phyloP scores from a whole-genome alignment of 805 yeast species.

The Vanderwaltozyma verrucispora region DNA sequence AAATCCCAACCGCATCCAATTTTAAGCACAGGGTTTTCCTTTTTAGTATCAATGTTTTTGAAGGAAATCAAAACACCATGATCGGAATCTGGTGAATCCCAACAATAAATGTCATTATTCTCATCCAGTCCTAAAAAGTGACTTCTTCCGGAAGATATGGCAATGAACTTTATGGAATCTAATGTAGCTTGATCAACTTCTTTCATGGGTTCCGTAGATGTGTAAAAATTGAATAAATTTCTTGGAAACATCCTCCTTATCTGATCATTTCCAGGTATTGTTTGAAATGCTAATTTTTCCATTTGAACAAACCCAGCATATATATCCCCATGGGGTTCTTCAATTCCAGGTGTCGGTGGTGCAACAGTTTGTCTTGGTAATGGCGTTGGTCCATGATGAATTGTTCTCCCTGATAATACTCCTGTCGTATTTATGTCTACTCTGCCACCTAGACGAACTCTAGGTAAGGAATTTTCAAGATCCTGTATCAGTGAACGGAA shows the following conservation, averaged over 20 bases:
- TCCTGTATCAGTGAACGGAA: conserved; percentile 18
- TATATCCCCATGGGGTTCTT: conserved; percentile 21
- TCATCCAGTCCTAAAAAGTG: conserved; percentile 54
- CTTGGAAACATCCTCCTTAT: conserved; percentile 23
- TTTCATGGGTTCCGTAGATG: conserved; percentile 1
- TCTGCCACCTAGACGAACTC: conserved; percentile 9
- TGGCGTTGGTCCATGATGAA: conserved; percentile 14
- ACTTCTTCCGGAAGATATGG: conserved; percentile 52
- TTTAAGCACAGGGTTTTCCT: conserved; percentile 31
- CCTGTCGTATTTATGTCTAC: conserved; percentile 18
- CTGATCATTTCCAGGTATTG: conserved; percentile 19
- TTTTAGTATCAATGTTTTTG: conserved; percentile 14
- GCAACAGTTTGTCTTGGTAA: neutral
- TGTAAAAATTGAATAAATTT: conserved; percentile 17
- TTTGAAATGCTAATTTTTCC: conserved; percentile 12
- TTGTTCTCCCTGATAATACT: conserved; percentile 3
- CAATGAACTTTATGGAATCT: conserved; percentile 30
- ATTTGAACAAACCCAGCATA: conserved; percentile 19
- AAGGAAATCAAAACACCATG: conserved; percentile 39
- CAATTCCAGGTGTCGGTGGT: neutral
- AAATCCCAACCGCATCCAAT: conserved; percentile 62
- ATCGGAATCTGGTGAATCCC: conserved; percentile 41
- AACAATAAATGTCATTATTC: conserved; percentile 40
- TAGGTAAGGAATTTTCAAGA: conserved; percentile 17
- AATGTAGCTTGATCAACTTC: conserved; percentile 10